Conservation (phyloP, 306 rosid species). For the Cucurbita maxima region DNA sequence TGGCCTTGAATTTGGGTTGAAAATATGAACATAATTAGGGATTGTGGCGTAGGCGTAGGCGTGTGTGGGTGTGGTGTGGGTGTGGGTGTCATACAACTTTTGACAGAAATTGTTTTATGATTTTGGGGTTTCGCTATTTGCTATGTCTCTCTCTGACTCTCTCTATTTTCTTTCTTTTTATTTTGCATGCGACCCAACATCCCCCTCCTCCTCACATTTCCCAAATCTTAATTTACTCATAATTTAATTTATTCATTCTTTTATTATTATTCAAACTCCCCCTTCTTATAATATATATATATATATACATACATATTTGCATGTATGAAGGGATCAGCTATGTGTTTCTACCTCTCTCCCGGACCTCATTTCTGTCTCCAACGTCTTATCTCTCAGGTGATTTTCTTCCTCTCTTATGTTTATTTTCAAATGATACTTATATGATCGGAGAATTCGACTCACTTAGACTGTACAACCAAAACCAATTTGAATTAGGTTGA, state of each 20-base stretch:
- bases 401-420: background rate
- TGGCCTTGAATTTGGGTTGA: too few species aligned
- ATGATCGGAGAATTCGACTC: too few species aligned
- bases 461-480: too few species aligned
- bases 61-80: background rate
- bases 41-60: too few species aligned
- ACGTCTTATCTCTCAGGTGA: background rate
- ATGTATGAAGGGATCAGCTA: background rate
- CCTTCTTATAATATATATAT: background rate
- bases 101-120: constrained; percentile 47
- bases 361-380: background rate
- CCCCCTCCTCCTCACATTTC: background rate
- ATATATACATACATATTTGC: background rate
- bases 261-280: background rate
- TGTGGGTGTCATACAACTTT: constrained; percentile 45
- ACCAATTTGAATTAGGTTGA: too few species aligned
- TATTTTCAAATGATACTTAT: too few species aligned
- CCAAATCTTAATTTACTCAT: background rate
- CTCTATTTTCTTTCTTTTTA: too few species aligned
- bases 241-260: background rate
- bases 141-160: constrained; percentile 18
- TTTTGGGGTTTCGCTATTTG: constrained; percentile 21
- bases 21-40: too few species aligned
- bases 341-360: background rate
- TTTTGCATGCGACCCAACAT: constrained; percentile 18